phyloP scores from a whole-genome alignment of 1,139 yeast species.

The Blastobotrys buckinghamii region DNA sequence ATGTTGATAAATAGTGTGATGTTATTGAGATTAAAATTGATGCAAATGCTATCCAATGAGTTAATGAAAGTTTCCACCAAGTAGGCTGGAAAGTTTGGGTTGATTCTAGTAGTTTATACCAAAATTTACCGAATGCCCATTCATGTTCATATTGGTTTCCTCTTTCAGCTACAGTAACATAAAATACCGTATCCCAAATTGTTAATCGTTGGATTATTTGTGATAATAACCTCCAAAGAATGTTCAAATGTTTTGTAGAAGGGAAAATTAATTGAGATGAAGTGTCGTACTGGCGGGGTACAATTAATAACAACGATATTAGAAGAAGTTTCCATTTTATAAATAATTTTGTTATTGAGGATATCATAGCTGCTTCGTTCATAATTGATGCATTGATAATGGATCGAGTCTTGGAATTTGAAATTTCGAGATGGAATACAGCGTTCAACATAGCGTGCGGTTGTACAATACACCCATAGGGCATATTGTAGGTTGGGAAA shows the following conservation, averaged over 20 bases:
- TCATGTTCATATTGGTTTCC: constrained; percentile 70
- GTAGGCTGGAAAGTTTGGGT: constrained; percentile 3
- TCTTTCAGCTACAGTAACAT: constrained; percentile 49
- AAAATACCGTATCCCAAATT: constrained; percentile 86
- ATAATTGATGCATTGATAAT: no score
- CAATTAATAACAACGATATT: constrained; percentile 34
- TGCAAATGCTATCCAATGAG: constrained; percentile 40
- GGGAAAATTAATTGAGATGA: constrained; percentile 38
- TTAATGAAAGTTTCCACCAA: constrained; percentile 15
- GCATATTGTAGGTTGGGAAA: no score
- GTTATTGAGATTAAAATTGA: constrained; percentile 47
- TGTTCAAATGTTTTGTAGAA: constrained; percentile 8
- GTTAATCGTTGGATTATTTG: constrained; percentile 35
- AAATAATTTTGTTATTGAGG: constrained; percentile 10
- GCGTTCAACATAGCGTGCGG: no score
- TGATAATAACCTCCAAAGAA: constrained; percentile 13
- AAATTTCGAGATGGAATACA: no score
- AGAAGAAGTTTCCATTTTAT: constrained; percentile 33
- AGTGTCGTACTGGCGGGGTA: constrained; percentile 47
- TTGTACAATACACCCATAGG: no score
- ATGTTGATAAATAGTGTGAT: constrained; percentile 45
- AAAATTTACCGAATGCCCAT: constrained; percentile 78
- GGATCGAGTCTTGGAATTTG: no score
- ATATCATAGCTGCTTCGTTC: background rate
- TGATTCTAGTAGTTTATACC: constrained; percentile 50